Evolutionary conservation across 2,329 filamentous ascomycete species (phyloP).

Genomic region (Exophiala sideris): DNA sequence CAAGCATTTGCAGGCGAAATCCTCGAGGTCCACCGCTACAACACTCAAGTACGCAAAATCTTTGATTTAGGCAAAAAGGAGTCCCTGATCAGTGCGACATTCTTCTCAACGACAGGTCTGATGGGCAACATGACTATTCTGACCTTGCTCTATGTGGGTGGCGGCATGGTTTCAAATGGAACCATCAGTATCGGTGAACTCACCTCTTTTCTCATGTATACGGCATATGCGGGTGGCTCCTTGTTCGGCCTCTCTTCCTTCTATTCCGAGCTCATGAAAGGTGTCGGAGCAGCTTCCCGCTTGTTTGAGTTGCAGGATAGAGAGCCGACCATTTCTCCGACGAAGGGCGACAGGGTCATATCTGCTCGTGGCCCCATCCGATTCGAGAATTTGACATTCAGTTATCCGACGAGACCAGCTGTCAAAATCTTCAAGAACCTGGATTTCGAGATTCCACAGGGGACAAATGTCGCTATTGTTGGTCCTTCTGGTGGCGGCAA

Average conservation of each 20-base stretch:
- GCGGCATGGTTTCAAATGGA: conserved; percentile 82
- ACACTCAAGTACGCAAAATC: conserved; percentile 85
- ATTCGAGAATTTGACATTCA: conserved; percentile 81
- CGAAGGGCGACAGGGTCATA: conserved; percentile 71
- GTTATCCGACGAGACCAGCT: conserved; percentile 89
- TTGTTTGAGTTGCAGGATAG: conserved; percentile 95
- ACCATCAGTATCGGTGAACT: conserved; percentile 86
- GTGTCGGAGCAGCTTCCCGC: conserved; percentile 91
- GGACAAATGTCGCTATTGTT: conserved; percentile 93
- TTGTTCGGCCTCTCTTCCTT: conserved; percentile 93
- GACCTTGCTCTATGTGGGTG: conserved; percentile 83
- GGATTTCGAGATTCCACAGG: conserved; percentile 85
- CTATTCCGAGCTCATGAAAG: conserved; percentile 98
- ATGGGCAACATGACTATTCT: conserved; percentile 96
- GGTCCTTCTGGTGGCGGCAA: conserved; percentile 95
- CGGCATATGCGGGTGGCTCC: conserved; percentile 78
- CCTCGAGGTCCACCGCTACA: conserved; percentile 86
- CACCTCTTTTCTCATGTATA: conserved; percentile 98
- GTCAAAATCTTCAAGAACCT: conserved; percentile 87
- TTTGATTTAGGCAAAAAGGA: conserved; percentile 85
- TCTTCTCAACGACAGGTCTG: conserved; percentile 83
- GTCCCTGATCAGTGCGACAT: conserved; percentile 82
- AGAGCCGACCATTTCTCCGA: conserved; percentile 79
- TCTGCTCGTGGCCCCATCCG: conserved; percentile 86
- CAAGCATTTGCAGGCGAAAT: conserved; percentile 94